Evolutionary conservation across 169 alveolate genomes (phyloP).

Genomic region (Plasmodium fragile): DNA sequence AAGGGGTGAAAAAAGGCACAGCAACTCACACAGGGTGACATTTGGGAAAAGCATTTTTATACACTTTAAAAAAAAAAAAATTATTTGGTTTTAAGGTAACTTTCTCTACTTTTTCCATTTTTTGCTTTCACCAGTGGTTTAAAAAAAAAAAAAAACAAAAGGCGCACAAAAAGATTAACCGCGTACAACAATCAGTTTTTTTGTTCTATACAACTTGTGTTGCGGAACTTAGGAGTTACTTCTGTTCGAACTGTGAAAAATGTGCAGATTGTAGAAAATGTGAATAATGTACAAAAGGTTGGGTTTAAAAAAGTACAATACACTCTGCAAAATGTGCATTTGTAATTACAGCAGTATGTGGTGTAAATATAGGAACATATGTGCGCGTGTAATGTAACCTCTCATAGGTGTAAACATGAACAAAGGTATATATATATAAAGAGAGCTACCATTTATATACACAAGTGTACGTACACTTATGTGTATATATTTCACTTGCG

Average conservation of each 20-base stretch:
- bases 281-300: neutral
- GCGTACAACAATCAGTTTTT: neutral
- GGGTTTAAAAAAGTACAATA: neutral
- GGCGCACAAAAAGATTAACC: neutral
- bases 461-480: neutral
- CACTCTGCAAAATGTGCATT: neutral
- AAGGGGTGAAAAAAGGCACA: neutral
- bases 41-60: neutral
- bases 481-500: neutral
- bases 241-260: neutral
- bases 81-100: neutral
- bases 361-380: neutral
- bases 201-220: neutral
- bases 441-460: neutral
- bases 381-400: neutral
- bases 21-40: neutral
- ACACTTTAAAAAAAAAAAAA: neutral
- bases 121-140: neutral
- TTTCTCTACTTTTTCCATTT: slow-evolving; percentile 4
- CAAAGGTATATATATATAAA: neutral
- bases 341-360: neutral
- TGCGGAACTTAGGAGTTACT: neutral
- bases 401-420: neutral
- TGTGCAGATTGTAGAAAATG: neutral
- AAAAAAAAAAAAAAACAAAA: slow-evolving; percentile 1